Percentiles rank a stretch among this genome's conserved stretches.
phyloP scores from a whole-genome alignment of 257 asterid genomes.

The Przewalskia tangutica region DNA sequence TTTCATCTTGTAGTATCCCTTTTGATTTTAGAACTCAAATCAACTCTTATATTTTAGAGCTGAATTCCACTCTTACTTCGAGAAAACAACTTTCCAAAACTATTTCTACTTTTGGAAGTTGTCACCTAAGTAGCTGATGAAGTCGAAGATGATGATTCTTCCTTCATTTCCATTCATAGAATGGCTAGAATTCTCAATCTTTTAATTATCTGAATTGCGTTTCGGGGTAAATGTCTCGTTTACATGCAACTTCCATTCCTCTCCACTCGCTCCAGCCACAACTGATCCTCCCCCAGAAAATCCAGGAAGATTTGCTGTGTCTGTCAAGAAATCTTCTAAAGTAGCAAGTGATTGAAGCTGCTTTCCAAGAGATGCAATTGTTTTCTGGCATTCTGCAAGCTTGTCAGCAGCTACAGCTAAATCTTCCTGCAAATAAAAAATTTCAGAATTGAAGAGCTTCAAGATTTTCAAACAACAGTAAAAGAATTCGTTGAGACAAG shows the following conservation, averaged over 20 bases:
- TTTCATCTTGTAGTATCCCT: not conserved
- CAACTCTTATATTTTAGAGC: slow-evolving; percentile 10
- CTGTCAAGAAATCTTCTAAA: slow-evolving; percentile 73
- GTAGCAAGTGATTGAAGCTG: slow-evolving; percentile 74
- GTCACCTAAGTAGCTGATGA: slow-evolving; percentile 25
- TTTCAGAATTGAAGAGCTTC: not conserved
- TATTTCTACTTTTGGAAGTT: slow-evolving; percentile 33
- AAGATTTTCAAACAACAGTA: not conserved
- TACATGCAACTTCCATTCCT: slow-evolving; percentile 26
- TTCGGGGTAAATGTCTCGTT: slow-evolving; percentile 15
- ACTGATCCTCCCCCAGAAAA: slow-evolving; percentile 24
- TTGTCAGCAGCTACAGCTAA: slow-evolving; percentile 66
- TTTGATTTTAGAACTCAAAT: not conserved
- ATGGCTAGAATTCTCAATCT: slow-evolving; percentile 17
- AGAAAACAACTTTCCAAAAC: slow-evolving; percentile 48
- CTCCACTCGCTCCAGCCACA: slow-evolving; percentile 13
- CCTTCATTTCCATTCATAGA: slow-evolving; percentile 25
- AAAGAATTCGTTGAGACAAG: not conserved
- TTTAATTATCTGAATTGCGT: slow-evolving; percentile 18
- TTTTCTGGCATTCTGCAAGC: slow-evolving; percentile 79
- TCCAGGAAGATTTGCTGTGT: slow-evolving; percentile 57
- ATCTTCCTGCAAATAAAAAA: slow-evolving; percentile 42
- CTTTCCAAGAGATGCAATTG: slow-evolving; percentile 72
- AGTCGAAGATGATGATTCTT: slow-evolving; percentile 28
- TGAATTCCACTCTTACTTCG: slow-evolving; percentile 39